Conservation (phyloP, 2,329 filamentous ascomycete species). For the Cordyceps fumosorosea region DNA sequence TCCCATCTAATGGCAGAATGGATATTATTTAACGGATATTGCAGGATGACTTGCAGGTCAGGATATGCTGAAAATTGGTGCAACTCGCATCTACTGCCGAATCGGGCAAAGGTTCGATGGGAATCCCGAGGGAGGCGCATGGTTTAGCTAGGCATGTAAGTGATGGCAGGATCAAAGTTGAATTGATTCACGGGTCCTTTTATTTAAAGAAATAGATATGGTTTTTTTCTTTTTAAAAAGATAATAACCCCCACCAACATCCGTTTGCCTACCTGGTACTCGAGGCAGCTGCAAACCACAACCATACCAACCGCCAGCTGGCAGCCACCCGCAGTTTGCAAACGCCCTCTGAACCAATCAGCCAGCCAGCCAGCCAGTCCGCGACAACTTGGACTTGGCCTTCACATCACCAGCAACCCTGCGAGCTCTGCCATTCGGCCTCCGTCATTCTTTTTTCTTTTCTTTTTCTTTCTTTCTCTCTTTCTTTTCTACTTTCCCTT, state of each 20-base stretch:
- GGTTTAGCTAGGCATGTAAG: too few species aligned
- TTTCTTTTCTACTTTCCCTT: not conserved
- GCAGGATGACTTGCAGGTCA: too few species aligned
- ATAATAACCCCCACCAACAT: too few species aligned
- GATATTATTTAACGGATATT: too few species aligned
- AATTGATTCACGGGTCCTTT: not conserved
- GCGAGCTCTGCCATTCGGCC: not conserved
- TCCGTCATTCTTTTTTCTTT: not conserved
- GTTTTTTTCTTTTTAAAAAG: too few species aligned
- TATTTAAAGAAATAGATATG: too few species aligned
- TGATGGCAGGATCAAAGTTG: not conserved
- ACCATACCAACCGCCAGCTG: not conserved
- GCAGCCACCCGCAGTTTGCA: not conserved
- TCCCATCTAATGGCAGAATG: too few species aligned
- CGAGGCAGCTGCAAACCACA: not conserved
- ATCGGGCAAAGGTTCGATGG: not conserved
- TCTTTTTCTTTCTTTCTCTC: not conserved
- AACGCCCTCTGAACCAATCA: not conserved
- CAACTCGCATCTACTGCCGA: not conserved
- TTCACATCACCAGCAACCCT: not conserved
- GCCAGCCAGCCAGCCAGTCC: too few species aligned
- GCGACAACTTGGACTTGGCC: not conserved
- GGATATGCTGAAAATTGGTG: too few species aligned
- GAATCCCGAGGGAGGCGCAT: too few species aligned
- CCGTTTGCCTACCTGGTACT: too few species aligned